phyloP scores from a whole-genome alignment of 108 stramenopile genomes.

The Discostella stelligeroides region DNA sequence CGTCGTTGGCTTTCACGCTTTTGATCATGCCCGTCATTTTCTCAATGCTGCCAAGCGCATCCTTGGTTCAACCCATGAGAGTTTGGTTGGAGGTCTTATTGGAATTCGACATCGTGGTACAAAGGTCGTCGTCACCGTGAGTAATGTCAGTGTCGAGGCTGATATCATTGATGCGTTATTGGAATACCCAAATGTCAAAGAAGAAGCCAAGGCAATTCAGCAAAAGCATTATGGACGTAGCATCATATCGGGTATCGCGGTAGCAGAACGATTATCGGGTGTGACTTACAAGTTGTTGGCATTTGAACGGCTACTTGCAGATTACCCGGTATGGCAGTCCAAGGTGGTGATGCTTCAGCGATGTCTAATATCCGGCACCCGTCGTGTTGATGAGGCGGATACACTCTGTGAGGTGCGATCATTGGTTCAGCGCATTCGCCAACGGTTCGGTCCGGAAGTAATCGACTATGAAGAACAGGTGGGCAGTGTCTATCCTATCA shows the following conservation, averaged over 20 bases:
- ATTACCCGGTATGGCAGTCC: constrained; percentile 89
- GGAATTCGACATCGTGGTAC: constrained; percentile 90
- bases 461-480: constrained; percentile 91
- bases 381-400: constrained; percentile 86
- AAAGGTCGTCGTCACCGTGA: constrained; percentile 95
- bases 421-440: constrained; percentile 82
- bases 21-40: constrained; percentile 99
- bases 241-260: constrained; percentile 91
- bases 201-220: constrained; percentile 55
- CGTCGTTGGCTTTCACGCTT: constrained; percentile 99
- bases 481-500: constrained; percentile 73
- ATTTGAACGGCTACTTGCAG: constrained; percentile 91
- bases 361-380: constrained; percentile 79
- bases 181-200: constrained; percentile 64
- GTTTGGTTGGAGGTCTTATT: constrained; percentile 91
- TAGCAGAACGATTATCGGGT: constrained; percentile 93
- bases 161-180: constrained; percentile 73
- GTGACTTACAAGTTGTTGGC: constrained; percentile 94
- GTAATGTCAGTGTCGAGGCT: constrained; percentile 97
- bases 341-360: constrained; percentile 96
- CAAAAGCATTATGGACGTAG: constrained; percentile 75
- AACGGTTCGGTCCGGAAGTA: constrained; percentile 78
- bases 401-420: constrained; percentile 75
- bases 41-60: constrained; percentile 98
- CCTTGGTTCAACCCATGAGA: constrained; percentile 93